Evolutionary conservation across 345 rosid genomes (phyloP), one percentile per base, ranked within the genome.

Genomic region (Lepidium sativum): DNA sequence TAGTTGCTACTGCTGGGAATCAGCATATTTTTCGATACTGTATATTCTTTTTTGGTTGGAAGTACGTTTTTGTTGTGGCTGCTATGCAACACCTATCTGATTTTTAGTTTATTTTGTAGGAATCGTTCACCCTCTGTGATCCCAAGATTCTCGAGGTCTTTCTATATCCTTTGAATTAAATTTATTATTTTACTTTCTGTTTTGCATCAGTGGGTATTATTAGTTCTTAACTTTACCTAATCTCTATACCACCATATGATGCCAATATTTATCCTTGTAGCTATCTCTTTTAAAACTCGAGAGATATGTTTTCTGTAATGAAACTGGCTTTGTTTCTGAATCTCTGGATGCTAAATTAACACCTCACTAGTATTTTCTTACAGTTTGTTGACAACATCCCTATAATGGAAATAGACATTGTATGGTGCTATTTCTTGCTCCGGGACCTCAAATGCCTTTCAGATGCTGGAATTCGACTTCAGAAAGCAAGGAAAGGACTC

Each of bases 371-470:
- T 67, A 8, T 53, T 40, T 69, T 23, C 42, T 73, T 79, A 25
- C 85, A 92, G 98, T 70, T 84, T 58, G 81, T 87, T 69, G 97
- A 92, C 77, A 92, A 89, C 71, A 81, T 89, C 73, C 85, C 98
- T 31, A 86, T 92, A 42, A 79, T 92, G 80, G 92, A 92, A 82
- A 84, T 92, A 75, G 97, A 92, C 87, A 87, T 89, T 81, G 98
- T 90, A 11, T 92, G 98, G 98, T 92, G 97, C 74, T 89, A 86
- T 71, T 92, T 89, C 82, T 79, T 87, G 96, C 95, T 89, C 38
- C 84, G 67, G 53, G 96, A 92, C 77, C 65, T 92, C 79, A 86
- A 84, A 29, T 80, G 92, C 76, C 84, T 92, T 16, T 81, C 98
- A n/a, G 84, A 78, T 71, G 98, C 96, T 31, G 97, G 97, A 52